Base-by-base conservation (phyloP, 202 grass and related monocot species). In the Cymbopogon flexuosus region DNA sequence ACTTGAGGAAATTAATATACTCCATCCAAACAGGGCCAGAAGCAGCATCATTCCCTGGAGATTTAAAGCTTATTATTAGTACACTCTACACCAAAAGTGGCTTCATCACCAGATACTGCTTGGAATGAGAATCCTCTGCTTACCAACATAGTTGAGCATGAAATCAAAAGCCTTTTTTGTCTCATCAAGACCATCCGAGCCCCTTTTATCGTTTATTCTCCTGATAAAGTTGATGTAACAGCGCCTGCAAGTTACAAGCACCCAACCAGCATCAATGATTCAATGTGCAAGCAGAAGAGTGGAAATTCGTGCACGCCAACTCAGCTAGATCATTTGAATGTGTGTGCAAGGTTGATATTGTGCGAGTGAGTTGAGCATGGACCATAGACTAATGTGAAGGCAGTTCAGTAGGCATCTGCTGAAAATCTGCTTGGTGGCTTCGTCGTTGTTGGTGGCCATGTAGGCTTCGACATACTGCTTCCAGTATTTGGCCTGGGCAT, bases 21-120 rank as follows among this genome's bases (percentile, higher is more conserved):
- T 98, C 96, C 96, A 95, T 88, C 96, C 96, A 98, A 82, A 95
- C 83, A 56, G 92, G 90, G 56, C 96, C 96, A 78, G 92, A 95
- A 81, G 92, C 88, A 23, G 94, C 89, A 82, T 98, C 96, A 75
- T 82, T 89, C 37, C 96, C 92, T 98, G 79, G 54, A 78, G 36
- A 22, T 83, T 83, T 59, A 73, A 75, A 22, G 61, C 66, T 40
- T 10, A 51, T 72, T 40, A 79, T 68, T 69, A 60, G 2, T 56
- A 24, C 51, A 79, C 13, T 83, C 15, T 39, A 70, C 47, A 24
- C 13, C 0, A 5, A 11, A 79, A 76, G 18, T 70, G 57, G 63
- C 10, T 60, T 61, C n/a, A 85, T 68, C 78, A 70, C 21, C 42
- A 19, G 18, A 37, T 9, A 42, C 13, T 62, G 33, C 39, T 59